Conservation (phyloP, 768 basidiomycete species). For the Lactifluus hygrophoroides region DNA sequence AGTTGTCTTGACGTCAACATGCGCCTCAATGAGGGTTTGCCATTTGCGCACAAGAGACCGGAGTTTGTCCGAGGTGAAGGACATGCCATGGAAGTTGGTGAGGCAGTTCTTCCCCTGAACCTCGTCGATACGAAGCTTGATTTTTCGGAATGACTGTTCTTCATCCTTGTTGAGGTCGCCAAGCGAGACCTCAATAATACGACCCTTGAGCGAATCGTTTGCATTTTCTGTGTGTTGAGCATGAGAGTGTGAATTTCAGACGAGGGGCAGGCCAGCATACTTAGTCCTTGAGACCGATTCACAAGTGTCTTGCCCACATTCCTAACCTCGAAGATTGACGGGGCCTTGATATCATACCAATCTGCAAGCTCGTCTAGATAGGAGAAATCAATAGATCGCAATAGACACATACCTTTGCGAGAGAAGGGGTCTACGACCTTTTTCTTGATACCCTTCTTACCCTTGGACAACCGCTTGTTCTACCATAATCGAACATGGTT, state of each 20-base stretch:
- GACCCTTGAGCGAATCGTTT: constrained; percentile 96
- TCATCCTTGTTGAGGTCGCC: constrained; percentile 99
- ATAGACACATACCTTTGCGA: constrained; percentile 73
- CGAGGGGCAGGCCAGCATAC: constrained; percentile 44
- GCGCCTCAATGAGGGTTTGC: constrained; percentile 98
- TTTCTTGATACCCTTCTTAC: constrained; percentile 99
- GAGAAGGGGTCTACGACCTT: constrained; percentile 99
- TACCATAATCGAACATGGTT: constrained; percentile 27
- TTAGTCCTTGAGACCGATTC: constrained; percentile 96
- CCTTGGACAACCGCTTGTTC: constrained; percentile 98
- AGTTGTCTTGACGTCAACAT: constrained; percentile 97
- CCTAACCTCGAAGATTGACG: constrained; percentile 92
- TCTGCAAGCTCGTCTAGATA: constrained; percentile 39
- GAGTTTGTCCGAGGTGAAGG: constrained; percentile 99
- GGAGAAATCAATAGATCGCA: neutral
- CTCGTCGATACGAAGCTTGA: constrained; percentile 95
- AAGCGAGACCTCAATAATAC: constrained; percentile 91
- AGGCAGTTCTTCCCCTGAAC: constrained; percentile 98
- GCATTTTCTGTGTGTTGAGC: constrained; percentile 69
- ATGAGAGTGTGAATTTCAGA: constrained; percentile 5
- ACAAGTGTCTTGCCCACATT: constrained; percentile 98
- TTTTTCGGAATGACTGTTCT: constrained; percentile 99
- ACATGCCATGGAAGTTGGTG: constrained; percentile 99
- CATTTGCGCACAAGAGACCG: constrained; percentile 99
- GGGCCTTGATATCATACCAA: constrained; percentile 99